These are phyloP conservation scores for Alnus rubra DNA, from an alignment of 306 rosid species.

Conservation along the genomic window DNA sequence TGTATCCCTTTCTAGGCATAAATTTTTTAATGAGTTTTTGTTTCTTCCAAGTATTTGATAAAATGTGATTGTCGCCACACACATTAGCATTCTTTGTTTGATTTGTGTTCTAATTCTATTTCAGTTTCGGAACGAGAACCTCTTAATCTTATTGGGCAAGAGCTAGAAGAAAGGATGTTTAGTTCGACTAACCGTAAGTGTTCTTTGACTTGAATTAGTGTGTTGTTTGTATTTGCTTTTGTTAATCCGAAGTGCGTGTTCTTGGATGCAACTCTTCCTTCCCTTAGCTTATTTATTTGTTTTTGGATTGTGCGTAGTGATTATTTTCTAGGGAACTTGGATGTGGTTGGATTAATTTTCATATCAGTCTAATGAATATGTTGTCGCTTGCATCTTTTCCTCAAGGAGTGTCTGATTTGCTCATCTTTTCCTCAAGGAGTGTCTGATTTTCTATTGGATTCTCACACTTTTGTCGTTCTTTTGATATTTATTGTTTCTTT, in stretches of 20 bases:
- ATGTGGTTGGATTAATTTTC: no score
- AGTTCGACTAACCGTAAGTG: slow-evolving; percentile 80
- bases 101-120: neutral
- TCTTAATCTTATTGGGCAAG: neutral
- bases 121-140: slow-evolving; percentile 11
- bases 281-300: neutral
- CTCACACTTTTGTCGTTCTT: no score
- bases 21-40: neutral
- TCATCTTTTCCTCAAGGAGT: no score
- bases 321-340: no score
- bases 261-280: neutral
- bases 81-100: neutral
- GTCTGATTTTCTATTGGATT: no score
- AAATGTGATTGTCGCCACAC: neutral
- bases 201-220: neutral
- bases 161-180: slow-evolving; percentile 49
- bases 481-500: no score
- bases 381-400: no score
- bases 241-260: neutral
- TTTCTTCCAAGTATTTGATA: neutral
- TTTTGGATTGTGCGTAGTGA: neutral
- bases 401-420: no score
- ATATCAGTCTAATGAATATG: no score
- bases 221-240: neutral
- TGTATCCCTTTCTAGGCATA: neutral